Evolutionary conservation across 176 grass and related monocot genomes (phyloP), one percentile per base, ranked within the genome.

Genomic region (Themeda triandra): DNA sequence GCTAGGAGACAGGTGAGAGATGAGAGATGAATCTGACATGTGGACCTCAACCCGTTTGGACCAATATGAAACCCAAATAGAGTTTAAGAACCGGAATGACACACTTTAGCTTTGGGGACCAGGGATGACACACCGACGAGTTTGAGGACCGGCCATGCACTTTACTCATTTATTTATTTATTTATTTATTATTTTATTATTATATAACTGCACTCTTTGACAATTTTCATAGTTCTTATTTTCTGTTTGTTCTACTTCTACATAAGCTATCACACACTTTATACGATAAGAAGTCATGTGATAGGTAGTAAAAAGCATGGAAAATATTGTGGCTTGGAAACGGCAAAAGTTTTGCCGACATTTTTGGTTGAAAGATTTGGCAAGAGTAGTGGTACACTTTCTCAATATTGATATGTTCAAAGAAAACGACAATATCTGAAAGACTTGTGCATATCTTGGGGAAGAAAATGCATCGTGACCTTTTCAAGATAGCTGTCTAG

Each of bases 261-360:
- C 29, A 80, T 80, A 84, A 58, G 67, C 35, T 80, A 84, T 84
- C 81, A 59, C 13, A 6, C 53, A 56, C 53, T 32, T 73, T 45
- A 84, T 84, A 64, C 8, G 77, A 77, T 75, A 84, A 88, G 58
- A 81, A 54, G 32, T 21, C 30, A 62, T 63, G 25, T 28, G 71
- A 81, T 81, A 85, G 3, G 37, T 53, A 19, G 37, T 53, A 19
- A 53, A 33, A 45, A 60, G 15, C 21, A 70, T 44, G 42, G 11
- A 56, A 86, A 36, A 45, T 72, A 72, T 28, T 36, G 37, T 1
- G 53, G 51, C 37, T 17, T 37, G 58, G 28, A 69, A 45, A 63
- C 6, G 15, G 3, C 19, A 62, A 30, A 59, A 31, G 18, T 27
- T 19, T 42, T 0, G 12, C 8, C 8, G 15, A 7, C 14, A 5